Percentiles rank a stretch among this genome's conserved stretches.
Evolutionary conservation across 177 flowering plant genomes (phyloP).

Genomic region (Vitis hybrid): DNA sequence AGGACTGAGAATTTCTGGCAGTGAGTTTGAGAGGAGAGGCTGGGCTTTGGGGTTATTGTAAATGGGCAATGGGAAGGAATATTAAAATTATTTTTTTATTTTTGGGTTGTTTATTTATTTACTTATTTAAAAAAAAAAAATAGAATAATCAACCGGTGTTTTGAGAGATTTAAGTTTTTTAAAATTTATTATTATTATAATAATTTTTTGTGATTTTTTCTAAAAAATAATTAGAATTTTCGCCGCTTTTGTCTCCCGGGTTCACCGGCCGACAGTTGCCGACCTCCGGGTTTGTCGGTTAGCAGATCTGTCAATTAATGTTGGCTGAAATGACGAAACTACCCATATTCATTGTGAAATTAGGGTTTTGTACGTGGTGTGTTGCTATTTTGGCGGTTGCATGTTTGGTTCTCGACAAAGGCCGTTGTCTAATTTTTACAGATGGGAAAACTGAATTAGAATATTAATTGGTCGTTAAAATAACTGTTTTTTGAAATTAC

Average conservation of each 20-base stretch:
- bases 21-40: slow-evolving; percentile 2
- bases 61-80: slow-evolving; percentile 10
- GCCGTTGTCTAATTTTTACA: no score
- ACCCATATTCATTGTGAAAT: slow-evolving; percentile 4
- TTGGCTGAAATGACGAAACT: slow-evolving; percentile 3
- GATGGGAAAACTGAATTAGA: no score
- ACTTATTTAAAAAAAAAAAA: neutral
- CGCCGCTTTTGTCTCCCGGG: slow-evolving; percentile 47
- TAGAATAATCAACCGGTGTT: neutral
- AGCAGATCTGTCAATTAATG: slow-evolving; percentile 31
- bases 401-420: no score
- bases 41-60: neutral
- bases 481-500: no score
- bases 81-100: slow-evolving; percentile 1
- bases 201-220: neutral
- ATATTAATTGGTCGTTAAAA: no score
- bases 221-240: slow-evolving; percentile 15
- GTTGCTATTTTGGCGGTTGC: no score
- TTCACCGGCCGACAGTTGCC: slow-evolving; percentile 67
- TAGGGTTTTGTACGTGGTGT: no score
- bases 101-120: neutral
- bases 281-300: slow-evolving; percentile 51
- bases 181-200: neutral
- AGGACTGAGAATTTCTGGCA: slow-evolving; percentile 18
- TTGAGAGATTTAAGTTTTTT: neutral